Conservation (phyloP, 495 filamentous ascomycete genomes). For the Polyplosphaeria fusca region DNA sequence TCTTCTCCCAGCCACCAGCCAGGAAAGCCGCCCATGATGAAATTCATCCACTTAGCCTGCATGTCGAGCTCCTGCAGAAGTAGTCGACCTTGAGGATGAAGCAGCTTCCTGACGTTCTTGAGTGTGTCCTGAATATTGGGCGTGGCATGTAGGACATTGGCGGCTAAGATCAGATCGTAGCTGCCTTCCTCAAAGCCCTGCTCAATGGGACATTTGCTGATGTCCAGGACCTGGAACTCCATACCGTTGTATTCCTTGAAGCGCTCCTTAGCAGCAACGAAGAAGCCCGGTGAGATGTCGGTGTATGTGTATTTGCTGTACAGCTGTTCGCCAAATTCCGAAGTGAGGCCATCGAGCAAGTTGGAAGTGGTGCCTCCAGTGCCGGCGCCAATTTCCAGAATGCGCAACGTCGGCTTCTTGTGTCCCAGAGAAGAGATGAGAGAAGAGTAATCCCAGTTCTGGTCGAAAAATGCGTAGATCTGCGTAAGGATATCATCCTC, state of each 20-base stretch:
- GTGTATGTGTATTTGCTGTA: slow-evolving; percentile 10
- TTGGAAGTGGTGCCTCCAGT: slow-evolving; percentile 3
- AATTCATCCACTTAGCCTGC: background rate
- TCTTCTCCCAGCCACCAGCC: slow-evolving; percentile 13
- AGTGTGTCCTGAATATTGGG: slow-evolving; percentile 5
- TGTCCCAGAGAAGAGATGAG: background rate
- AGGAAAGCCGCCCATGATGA: slow-evolving; percentile 1
- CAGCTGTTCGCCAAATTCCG: background rate
- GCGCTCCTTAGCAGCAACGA: slow-evolving; percentile 1
- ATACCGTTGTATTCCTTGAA: slow-evolving; percentile 3
- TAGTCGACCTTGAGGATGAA: slow-evolving; percentile 6
- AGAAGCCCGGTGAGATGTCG: slow-evolving; percentile 20
- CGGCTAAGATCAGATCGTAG: slow-evolving; percentile 12
- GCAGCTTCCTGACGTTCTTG: slow-evolving; percentile 6
- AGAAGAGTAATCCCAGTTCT: background rate
- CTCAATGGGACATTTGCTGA: slow-evolving; percentile 5
- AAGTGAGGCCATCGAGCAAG: background rate
- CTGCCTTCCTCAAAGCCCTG: slow-evolving; percentile 11
- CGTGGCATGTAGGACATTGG: slow-evolving; percentile 18
- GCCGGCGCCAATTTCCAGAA: slow-evolving; percentile 14
- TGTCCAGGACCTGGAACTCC: slow-evolving; percentile 7
- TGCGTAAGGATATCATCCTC: background rate
- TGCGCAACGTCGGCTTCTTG: slow-evolving; percentile 2
- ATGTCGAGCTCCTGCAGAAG: slow-evolving; percentile 5
- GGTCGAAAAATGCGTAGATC: background rate